A percentile compares a stretch with the other conserved stretches of the same genome.
Evolutionary conservation across 73 alveolate genomes (phyloP).

Genomic region (Paramecium octaurelia): DNA sequence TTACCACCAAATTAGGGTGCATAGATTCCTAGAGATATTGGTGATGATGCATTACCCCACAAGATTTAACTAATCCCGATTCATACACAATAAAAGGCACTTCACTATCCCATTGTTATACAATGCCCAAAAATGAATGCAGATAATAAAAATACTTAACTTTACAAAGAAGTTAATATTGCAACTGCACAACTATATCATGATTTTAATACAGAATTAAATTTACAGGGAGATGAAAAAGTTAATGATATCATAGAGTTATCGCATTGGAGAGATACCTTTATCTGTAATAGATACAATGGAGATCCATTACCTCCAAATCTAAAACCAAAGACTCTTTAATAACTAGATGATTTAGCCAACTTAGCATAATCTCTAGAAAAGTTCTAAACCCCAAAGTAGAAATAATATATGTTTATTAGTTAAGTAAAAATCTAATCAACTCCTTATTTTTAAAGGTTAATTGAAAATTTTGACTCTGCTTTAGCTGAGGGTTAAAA

Average conservation of each 20-base stretch:
- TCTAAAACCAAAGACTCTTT: background rate
- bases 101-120: background rate
- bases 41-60: background rate
- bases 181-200: background rate
- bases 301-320: background rate
- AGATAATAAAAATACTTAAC: background rate
- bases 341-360: background rate
- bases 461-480: background rate
- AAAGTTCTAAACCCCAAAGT: background rate
- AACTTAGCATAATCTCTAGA: background rate
- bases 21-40: background rate
- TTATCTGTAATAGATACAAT: background rate
- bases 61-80: background rate
- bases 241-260: background rate
- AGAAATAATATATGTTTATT: background rate
- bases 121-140: background rate
- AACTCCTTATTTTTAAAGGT: background rate
- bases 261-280: background rate
- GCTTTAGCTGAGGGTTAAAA: background rate
- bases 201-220: background rate
- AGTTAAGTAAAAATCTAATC: background rate
- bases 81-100: background rate
- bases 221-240: background rate
- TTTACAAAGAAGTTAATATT: background rate
- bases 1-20: background rate